Base-by-base conservation (phyloP, 306 rosid species). In the Vigna reflexopilosa region DNA sequence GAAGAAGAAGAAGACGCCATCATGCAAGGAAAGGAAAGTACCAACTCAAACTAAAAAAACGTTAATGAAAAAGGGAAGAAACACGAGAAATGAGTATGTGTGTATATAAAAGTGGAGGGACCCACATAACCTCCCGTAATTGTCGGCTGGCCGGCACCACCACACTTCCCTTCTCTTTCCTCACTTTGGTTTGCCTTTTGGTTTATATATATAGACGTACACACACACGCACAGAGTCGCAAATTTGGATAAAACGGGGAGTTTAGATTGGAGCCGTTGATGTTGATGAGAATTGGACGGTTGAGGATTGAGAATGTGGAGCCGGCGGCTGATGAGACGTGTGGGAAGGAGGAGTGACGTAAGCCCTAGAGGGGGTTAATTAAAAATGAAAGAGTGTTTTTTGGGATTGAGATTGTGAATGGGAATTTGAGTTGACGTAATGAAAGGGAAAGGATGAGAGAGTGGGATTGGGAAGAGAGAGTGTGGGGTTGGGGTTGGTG, bases 321-420 rank as follows among this genome's bases (percentile, higher is more conserved):
- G 94, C 88, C 94, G 98, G 91, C 96, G 90, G 80, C 80, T 86
- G 92, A 85, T 89, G 67, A 88, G 96, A 91, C 95, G 89, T 88
- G 82, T 77, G 90, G 65, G 75, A 73, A 30, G 74, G 64, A 45
- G 77, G 63, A 40, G 73, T 36, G 81, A 52, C 87, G 91, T 86
- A 65, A 77, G 93, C 95, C 97, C 97, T 91, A 89, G 70, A 30
- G 36, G 9, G 3, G 2, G 13, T 42, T 42, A 42, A 42, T 42
- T 42, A 42, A 9, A 14, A 51, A 51, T 14, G 26, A 42, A 58
- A 47, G 32, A 11, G 2, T 42, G 12, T 30, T 30, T 30, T 30
- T 30, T 30, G 34, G 34, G 34, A 30, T 30, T 30, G 34, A 30
- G 34, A 30, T 30, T 30, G 34, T 30, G 34, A 30, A 30, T 45